Evolutionary conservation across 176 grass and related monocot genomes (phyloP), one percentile per base, ranked within the genome.

Genomic region (Carex kokanica): DNA sequence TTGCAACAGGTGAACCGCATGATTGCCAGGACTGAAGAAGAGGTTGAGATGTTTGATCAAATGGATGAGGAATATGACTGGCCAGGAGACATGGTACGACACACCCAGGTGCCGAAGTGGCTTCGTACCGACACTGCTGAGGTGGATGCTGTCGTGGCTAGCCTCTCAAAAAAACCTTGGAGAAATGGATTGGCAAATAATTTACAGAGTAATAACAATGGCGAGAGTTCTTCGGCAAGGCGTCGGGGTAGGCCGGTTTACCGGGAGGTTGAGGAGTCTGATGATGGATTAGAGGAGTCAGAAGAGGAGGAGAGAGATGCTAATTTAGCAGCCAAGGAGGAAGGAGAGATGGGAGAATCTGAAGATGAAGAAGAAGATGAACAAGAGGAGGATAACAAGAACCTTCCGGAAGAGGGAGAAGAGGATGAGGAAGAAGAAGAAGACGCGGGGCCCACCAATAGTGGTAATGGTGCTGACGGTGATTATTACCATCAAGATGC

Each of bases 41-140:
- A 99, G 80, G 86, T 99, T 49, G 89, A 90, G 88, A 85, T 99
- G 82, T 99, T 99, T 86, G 97, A 99, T 86, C 97, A 99, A 87
- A 99, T 99, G 97, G 97, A 99, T 83, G 97, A 99, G 84, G 91
- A 99, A 74, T 90, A 92, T 17, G 97, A 96, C 84, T 99, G 97
- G 97, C 92, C 97, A 67, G 89, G 91, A 68, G 97, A 96, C 82
- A 93, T 96, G 97, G 81, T 88, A 49, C 93, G 91, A 68, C 85
- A 93, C 80, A 90, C 86, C 59, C 91, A 99, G 83, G 86, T 92
- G 63, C 97, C 97, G 51, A 93, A 93, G 86, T 99, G 97, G 97
- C 97, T 99, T 40, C 91, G 97, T 16, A 91, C 86, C 36, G 87
- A 17, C 74, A 93, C 97, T 74, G 84, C 29, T 36, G 97, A 99